Base-by-base conservation (phyloP, 1,284 basidiomycete species). In the Tylopilus sp. region DNA sequence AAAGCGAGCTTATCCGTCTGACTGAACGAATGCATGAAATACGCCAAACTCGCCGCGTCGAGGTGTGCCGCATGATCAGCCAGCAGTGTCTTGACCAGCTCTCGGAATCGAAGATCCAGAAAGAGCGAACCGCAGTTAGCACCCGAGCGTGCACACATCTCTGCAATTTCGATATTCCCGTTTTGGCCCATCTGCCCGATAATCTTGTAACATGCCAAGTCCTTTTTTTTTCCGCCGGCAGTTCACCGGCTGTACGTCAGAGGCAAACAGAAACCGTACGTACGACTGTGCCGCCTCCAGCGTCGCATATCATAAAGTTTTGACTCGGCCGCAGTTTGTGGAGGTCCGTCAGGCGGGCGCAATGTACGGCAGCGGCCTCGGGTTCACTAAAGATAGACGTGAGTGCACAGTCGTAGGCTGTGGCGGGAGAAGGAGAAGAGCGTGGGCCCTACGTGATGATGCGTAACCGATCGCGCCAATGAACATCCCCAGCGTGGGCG, bases 331-430 rank as follows among this genome's bases (percentile, higher is more conserved):
- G 81, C 41, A 92, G 71, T 57, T 82, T 82, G 66, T 90, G 86
- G 6, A 91, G 71, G 52, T 86, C 80, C 16, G 85, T 86, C 42
- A 92, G 71, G 54, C 84, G 79, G 2, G 84, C 87, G 54, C 88
- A 91, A 52, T 92, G 88, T 3, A 91, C 85, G 15, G 89, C 89
- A 13, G 89, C 89, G 2, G 89, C 89, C 67, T 91, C 89, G 15
- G 88, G 86, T 59, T 92, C 89, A 23, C 79, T 82, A 50, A 46
- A 46, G 31, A 53, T 41, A 47, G 46, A 39, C 16, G 41, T 56
- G 39, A 58, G 42, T 12, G 23, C 34, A 29, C 13, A 6, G 26
- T 23, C 13, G 36, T 13, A 38, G 48, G 42, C 40, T 37, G 52
- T 45, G 41, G 44, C 29, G 18, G 40, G 38, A 35, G 18, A 16